Evolutionary conservation across 106 monocot genomes (phyloP).

Genomic region (Dendrobium catenatum): DNA sequence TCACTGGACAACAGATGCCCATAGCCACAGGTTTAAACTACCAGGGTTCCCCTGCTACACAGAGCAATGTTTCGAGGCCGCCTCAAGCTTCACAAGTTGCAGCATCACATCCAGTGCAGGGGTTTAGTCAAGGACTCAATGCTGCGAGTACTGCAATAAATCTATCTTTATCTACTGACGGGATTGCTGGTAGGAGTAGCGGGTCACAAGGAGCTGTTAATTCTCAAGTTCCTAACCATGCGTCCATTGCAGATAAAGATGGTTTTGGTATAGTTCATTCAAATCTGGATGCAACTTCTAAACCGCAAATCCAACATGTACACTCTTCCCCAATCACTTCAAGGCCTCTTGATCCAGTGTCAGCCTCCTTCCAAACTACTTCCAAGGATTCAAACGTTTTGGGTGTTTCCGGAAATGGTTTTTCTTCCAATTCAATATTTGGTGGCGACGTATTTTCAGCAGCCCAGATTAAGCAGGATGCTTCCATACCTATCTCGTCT

Average conservation of each 20-base stretch:
- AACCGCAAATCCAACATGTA: slow-evolving; percentile 20
- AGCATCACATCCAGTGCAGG: slow-evolving; percentile 30
- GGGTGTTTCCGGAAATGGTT: slow-evolving; percentile 63
- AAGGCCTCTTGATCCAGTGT: slow-evolving; percentile 18
- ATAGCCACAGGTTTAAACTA: slow-evolving; percentile 41
- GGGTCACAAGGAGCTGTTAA: slow-evolving; percentile 22
- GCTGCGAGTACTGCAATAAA: background rate
- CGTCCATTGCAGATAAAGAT: slow-evolving; percentile 9
- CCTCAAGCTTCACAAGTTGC: slow-evolving; percentile 33
- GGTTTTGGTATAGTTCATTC: slow-evolving; percentile 25
- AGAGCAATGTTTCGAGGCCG: slow-evolving; percentile 31
- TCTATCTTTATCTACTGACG: slow-evolving; percentile 30
- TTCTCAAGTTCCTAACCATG: slow-evolving; percentile 17
- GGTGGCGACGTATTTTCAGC: slow-evolving; percentile 50
- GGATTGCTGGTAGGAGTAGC: slow-evolving; percentile 32
- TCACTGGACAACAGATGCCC: slow-evolving; percentile 33
- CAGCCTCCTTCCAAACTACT: slow-evolving; percentile 28
- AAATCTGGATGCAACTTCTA: slow-evolving; percentile 23
- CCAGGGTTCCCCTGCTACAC: slow-evolving; percentile 24
- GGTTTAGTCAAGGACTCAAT: slow-evolving; percentile 23
- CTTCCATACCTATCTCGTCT: slow-evolving; percentile 15
- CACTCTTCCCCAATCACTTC: slow-evolving; percentile 18
- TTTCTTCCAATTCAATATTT: slow-evolving; percentile 44
- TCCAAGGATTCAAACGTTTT: slow-evolving; percentile 40
- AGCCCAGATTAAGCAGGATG: slow-evolving; percentile 41